Evolutionary conservation across 2,329 filamentous ascomycete species (phyloP).

Genomic region (Monosporascus cannonballus): DNA sequence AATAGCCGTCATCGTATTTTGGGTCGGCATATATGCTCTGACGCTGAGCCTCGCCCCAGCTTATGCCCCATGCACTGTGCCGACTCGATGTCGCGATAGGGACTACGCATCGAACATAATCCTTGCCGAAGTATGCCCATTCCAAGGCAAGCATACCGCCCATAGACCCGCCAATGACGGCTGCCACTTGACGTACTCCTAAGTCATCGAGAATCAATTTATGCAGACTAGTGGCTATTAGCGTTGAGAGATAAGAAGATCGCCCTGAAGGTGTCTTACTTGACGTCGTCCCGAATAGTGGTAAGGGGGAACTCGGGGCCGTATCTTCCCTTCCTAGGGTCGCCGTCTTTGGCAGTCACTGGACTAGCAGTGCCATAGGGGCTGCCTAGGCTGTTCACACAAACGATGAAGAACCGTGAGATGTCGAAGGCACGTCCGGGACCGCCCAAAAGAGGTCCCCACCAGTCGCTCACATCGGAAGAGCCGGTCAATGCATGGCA

Average conservation of each 20-base stretch:
- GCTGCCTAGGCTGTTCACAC: slow-evolving; percentile 79
- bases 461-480: slow-evolving; percentile 82
- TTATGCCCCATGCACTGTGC: slow-evolving; percentile 86
- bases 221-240: slow-evolving; percentile 53
- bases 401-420: slow-evolving; percentile 78
- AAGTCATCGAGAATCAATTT: slow-evolving; percentile 74
- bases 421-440: slow-evolving; percentile 75
- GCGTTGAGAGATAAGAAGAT: slow-evolving; percentile 9
- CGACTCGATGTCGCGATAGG: slow-evolving; percentile 80
- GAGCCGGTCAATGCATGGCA: slow-evolving; percentile 84
- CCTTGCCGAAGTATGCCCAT: slow-evolving; percentile 84
- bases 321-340: slow-evolving; percentile 68
- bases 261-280: slow-evolving; percentile 46
- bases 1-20: slow-evolving; percentile 97
- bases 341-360: slow-evolving; percentile 80
- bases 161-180: slow-evolving; percentile 77
- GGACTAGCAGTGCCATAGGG: slow-evolving; percentile 85
- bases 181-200: slow-evolving; percentile 70
- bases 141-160: slow-evolving; percentile 88
- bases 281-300: slow-evolving; percentile 92
- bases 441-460: slow-evolving; percentile 75
- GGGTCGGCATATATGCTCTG: slow-evolving; percentile 97
- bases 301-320: slow-evolving; percentile 95
- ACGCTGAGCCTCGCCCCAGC: slow-evolving; percentile 82
- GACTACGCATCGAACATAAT: slow-evolving; percentile 75